phyloP scores from a whole-genome alignment of 164 flowering plant genomes.

The Berberis vulgaris region DNA sequence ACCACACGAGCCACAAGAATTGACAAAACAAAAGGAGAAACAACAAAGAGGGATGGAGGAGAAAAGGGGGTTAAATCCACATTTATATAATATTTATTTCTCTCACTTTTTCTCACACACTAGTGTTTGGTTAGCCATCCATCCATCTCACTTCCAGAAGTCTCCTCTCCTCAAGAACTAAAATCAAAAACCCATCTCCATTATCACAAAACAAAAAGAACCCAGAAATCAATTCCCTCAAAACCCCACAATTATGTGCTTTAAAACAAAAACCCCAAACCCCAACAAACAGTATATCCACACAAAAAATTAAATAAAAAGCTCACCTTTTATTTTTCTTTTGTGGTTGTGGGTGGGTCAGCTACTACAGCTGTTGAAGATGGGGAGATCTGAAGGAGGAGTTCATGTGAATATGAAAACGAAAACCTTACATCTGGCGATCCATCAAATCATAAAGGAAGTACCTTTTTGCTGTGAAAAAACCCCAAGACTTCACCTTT shows the following conservation, averaged over 20 bases:
- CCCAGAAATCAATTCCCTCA: constrained; percentile 8
- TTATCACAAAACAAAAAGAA: not conserved
- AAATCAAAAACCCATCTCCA: constrained; percentile 9
- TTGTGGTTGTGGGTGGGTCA: constrained; percentile 1
- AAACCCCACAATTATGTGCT: not conserved
- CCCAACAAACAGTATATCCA: not conserved
- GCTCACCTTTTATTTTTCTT: constrained; percentile 6
- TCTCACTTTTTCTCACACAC: constrained; percentile 1
- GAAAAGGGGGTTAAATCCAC: constrained; percentile 6
- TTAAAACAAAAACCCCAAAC: not conserved
- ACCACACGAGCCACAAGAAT: constrained; percentile 4
- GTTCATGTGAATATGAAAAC: constrained; percentile 16
- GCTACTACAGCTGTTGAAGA: constrained; percentile 7
- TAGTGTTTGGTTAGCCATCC: not conserved
- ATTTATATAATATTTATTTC: not conserved
- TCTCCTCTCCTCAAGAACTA: not conserved
- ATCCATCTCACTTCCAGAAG: constrained; percentile 12
- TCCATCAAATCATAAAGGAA: constrained; percentile 14
- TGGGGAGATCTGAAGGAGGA: constrained; percentile 16
- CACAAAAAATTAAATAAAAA: not conserved
- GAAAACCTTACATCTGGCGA: constrained; percentile 21
- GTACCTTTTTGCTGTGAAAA: not conserved
- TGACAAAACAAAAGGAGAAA: not conserved
- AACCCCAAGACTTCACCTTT: not conserved
- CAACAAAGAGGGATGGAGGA: not conserved